phyloP scores from a whole-genome alignment of 192 early-diverging fungal genomes.

The Mortierella hygrophila region DNA sequence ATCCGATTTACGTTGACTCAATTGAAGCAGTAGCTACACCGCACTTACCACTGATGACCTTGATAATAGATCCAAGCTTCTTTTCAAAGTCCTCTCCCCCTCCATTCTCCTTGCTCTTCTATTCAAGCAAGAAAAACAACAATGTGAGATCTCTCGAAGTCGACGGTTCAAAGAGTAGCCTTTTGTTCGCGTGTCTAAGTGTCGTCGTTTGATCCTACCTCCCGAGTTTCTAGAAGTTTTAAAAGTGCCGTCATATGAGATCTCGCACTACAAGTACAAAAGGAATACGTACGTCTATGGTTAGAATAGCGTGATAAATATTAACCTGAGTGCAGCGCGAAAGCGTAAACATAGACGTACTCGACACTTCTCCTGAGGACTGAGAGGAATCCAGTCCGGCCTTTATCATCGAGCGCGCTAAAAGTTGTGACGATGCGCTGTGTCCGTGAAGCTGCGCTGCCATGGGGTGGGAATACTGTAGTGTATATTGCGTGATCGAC shows the following conservation, averaged over 20 bases:
- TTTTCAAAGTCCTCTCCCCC: slow-evolving; percentile 60
- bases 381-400: slow-evolving; percentile 80
- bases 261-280: slow-evolving; percentile 61
- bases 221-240: slow-evolving; percentile 73
- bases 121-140: not conserved
- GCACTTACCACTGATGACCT: slow-evolving; percentile 65
- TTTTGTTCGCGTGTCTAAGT: not conserved
- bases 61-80: slow-evolving; percentile 65
- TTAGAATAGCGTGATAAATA: not conserved
- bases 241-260: slow-evolving; percentile 70
- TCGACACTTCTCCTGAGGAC: slow-evolving; percentile 81
- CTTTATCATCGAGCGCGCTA: slow-evolving; percentile 71
- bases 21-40: not conserved
- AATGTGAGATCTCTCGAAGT: not conserved
- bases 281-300: not conserved
- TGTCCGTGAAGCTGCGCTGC: slow-evolving; percentile 66
- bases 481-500: slow-evolving; percentile 75
- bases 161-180: not conserved
- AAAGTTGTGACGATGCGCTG: slow-evolving; percentile 80
- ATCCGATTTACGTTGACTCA: not conserved
- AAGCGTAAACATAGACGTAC: slow-evolving; percentile 33
- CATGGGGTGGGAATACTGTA: slow-evolving; percentile 72
- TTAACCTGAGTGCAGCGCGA: not conserved
- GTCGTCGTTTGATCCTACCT: slow-evolving; percentile 33
- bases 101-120: slow-evolving; percentile 35